Evolutionary conservation across 495 filamentous ascomycete species (phyloP).

Genomic region (Neurospora sp.): DNA sequence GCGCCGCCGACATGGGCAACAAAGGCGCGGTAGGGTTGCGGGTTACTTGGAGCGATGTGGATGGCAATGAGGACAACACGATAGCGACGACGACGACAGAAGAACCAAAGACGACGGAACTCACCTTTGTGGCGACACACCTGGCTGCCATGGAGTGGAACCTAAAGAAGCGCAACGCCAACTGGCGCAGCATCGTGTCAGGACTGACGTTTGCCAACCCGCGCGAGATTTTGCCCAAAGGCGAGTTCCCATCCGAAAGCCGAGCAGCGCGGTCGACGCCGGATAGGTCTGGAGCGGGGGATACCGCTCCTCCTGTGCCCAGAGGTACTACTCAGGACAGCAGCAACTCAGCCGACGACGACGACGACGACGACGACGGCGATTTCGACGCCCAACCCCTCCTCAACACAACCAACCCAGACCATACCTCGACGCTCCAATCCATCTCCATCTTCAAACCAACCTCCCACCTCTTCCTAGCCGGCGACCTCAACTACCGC

Average conservation of each 20-base stretch:
- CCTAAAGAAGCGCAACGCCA: constrained; percentile 59
- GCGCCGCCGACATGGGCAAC: constrained; percentile 79
- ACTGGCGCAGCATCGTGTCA: constrained; percentile 76
- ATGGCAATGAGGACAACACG: background rate
- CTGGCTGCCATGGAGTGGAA: constrained; percentile 75
- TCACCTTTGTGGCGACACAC: constrained; percentile 85
- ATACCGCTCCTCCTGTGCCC: background rate
- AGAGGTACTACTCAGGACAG: background rate
- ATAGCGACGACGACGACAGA: background rate
- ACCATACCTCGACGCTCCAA: constrained; percentile 18
- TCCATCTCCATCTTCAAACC: constrained; percentile 56
- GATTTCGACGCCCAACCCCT: background rate
- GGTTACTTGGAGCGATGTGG: constrained; percentile 35
- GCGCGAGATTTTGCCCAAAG: constrained; percentile 15
- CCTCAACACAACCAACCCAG: background rate
- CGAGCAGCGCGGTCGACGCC: background rate
- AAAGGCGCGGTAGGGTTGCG: constrained; percentile 84
- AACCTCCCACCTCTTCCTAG: constrained; percentile 68
- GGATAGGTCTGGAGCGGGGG: constrained; percentile 15
- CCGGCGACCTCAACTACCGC: constrained; percentile 93
- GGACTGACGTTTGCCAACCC: constrained; percentile 61
- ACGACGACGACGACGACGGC: constrained; percentile 6
- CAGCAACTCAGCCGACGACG: constrained; percentile 19
- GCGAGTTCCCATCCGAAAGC: constrained; percentile 7
- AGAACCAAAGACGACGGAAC: constrained; percentile 36